phyloP scores from a whole-genome alignment of 257 asterid genomes.

The Solanum bulbocastanum region DNA sequence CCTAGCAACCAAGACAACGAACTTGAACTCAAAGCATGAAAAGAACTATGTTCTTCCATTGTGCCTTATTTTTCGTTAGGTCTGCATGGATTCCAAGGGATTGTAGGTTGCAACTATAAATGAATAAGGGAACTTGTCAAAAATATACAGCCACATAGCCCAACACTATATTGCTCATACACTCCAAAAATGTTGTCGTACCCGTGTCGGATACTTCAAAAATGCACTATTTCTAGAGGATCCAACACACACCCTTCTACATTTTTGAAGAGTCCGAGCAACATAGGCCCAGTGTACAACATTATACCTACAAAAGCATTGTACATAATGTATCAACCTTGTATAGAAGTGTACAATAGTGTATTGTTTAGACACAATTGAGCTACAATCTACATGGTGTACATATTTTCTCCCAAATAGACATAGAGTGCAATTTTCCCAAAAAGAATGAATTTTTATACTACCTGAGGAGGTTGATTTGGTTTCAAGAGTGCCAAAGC shows the following conservation, averaged over 20 bases:
- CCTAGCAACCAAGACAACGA: neutral
- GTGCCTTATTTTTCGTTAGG: neutral
- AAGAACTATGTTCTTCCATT: neutral
- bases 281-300: neutral
- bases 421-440: neutral
- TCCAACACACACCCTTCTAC: neutral
- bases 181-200: neutral
- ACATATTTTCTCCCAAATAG: too few species aligned
- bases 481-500: slow-evolving; percentile 70
- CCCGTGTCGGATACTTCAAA: neutral
- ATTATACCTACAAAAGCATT: neutral
- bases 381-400: neutral
- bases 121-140: neutral
- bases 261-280: neutral
- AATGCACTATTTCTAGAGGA: neutral
- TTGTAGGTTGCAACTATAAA: neutral
- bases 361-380: neutral
- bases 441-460: neutral
- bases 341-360: neutral
- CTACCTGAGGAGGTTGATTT: slow-evolving; percentile 46
- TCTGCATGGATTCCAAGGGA: neutral
- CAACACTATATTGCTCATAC: neutral
- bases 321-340: too few species aligned
- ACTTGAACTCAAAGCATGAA: neutral
- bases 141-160: neutral